phyloP scores from a whole-genome alignment of 2,329 filamentous ascomycete species.

The Colletotrichum ledebouriae region DNA sequence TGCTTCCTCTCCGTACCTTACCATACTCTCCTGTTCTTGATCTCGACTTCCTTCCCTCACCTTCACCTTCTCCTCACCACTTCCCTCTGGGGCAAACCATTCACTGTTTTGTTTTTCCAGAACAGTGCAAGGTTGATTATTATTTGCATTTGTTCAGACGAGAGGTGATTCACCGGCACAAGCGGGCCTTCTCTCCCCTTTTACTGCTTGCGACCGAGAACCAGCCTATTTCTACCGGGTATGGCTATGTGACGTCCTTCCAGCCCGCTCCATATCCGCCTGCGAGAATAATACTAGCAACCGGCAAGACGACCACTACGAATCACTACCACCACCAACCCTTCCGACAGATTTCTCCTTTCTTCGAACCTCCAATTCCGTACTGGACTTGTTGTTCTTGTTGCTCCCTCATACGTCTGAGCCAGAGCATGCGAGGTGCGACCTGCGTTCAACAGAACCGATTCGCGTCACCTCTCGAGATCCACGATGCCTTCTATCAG shows the following conservation, averaged over 20 bases:
- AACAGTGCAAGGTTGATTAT: not conserved
- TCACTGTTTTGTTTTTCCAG: conserved; percentile 14
- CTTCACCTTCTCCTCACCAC: conserved; percentile 32
- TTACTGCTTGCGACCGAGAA: conserved; percentile 30
- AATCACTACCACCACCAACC: conserved; percentile 17
- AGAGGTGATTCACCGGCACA: conserved; percentile 11
- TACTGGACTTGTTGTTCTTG: not conserved
- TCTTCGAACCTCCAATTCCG: conserved; percentile 9
- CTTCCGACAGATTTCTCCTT: not conserved
- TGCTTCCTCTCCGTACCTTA: conserved; percentile 28
- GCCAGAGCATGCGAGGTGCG: conserved; percentile 39
- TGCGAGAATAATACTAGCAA: conserved; percentile 37
- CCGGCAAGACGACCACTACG: conserved; percentile 24
- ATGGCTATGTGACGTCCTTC: conserved; percentile 42
- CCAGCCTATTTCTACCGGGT: conserved; percentile 19
- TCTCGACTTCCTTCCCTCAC: conserved; percentile 25
- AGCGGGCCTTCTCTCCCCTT: conserved; percentile 14
- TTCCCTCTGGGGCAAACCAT: conserved; percentile 21
- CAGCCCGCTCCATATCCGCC: conserved; percentile 37
- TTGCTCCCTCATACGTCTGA: conserved; percentile 5
- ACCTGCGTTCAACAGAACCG: conserved; percentile 12
- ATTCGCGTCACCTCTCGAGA: conserved; percentile 35
- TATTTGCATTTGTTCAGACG: conserved; percentile 12
- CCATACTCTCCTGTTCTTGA: conserved; percentile 28
- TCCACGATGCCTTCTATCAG: conserved; percentile 65